Conservation (phyloP, 169 alveolate species). For the Cardiosporidium cionae region DNA sequence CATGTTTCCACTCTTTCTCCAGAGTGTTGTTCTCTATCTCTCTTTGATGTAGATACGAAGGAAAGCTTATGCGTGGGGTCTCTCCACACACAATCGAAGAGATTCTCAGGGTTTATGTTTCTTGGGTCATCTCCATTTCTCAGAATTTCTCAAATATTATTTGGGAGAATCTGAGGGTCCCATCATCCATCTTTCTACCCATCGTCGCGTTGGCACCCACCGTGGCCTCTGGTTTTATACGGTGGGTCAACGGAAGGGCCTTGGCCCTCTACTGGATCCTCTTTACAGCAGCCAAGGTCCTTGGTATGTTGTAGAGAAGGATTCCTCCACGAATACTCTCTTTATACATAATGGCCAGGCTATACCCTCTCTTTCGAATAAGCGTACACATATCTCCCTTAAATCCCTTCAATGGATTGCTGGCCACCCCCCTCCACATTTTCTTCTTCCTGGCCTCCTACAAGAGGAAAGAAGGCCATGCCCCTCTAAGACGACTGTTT, state of each 20-base stretch:
- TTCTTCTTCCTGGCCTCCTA: no score
- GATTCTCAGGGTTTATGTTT: constrained; percentile 61
- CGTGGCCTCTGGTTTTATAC: constrained; percentile 52
- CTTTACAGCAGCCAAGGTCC: constrained; percentile 11
- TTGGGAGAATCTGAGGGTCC: constrained; percentile 51
- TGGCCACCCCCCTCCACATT: no score
- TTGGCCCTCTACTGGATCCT: constrained; percentile 34
- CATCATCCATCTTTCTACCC: constrained; percentile 38
- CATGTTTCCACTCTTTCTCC: not conserved
- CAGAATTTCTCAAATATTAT: constrained; percentile 19
- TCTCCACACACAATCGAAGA: constrained; percentile 41
- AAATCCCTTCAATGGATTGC: no score
- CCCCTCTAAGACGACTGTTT: no score
- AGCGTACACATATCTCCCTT: no score
- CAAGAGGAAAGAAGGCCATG: no score
- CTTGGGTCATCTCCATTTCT: constrained; percentile 44
- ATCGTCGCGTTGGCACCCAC: constrained; percentile 44
- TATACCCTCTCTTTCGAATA: no score
- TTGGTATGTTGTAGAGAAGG: no score
- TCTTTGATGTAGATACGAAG: constrained; percentile 39
- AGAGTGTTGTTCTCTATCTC: not conserved
- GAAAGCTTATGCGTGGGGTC: constrained; percentile 31
- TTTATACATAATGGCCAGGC: no score
- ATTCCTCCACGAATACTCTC: no score
- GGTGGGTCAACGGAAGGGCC: constrained; percentile 53